Base-by-base conservation (phyloP, 805 yeast species). In the Millerago galiae region DNA sequence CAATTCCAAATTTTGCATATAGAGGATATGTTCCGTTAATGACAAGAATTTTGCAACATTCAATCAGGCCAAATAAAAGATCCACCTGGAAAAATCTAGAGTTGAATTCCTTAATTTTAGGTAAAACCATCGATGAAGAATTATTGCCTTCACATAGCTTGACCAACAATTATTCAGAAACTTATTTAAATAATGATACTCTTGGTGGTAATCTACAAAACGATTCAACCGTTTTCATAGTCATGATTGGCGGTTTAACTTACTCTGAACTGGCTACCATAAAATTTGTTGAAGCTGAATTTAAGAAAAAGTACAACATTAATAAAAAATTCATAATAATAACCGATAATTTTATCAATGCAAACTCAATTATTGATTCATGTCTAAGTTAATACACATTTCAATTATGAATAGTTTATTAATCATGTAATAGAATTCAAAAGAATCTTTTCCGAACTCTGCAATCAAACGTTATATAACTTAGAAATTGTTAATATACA, bases 21-120 rank as follows among this genome's bases (percentile, higher is more conserved):
- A 83, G 96, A 5, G 93, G 95, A 1, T 83, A 77, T 26, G 83
- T 88, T 0, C 98, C 99, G 2, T 59, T 91, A 5, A 65, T 77
- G 2, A 71, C 80, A 4, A 69, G 97, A 46, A 53, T 89, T 11
- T 72, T 86, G 3, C 89, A 90, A 61, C 63, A 79, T 16, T 68
- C 47, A 8, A 40, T 40, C 24, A 36, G 37, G 14, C 39, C 35
- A 83, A n/a, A 77, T 81, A 49, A 74, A 71, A 43, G 53, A 35
- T 52, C 61, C 5, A 43, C 58, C 5, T 70, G 72, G 73, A 58
- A 61, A 11, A 67, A 68, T 7, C 53, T 66, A 4, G 72, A 68
- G 24, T 46, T 69, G 12, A 49, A 62, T 30, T 54, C 63, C 3
- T 46, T 54, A 31, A 43, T 70, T 2, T 48, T 56, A n/a, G 74